A percentile compares a stretch with the other conserved stretches of the same genome.
These are phyloP conservation scores for Suillus brevipes DNA, from an alignment of 768 basidiomycete species.

Conservation along the genomic window DNA sequence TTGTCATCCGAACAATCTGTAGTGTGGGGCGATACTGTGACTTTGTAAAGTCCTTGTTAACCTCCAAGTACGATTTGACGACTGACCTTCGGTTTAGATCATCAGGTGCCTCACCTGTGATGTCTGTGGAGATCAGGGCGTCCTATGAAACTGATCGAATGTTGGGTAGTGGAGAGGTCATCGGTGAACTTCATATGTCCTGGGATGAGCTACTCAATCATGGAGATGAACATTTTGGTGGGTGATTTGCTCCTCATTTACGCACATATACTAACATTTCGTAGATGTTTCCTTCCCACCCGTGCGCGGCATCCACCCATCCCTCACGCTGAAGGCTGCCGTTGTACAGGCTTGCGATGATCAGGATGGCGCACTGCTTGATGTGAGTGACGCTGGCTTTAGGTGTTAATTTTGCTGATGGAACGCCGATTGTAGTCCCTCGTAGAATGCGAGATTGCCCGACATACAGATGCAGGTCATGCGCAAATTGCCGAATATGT, in stretches of 20 bases:
- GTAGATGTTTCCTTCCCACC: no score
- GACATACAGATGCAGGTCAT: no score
- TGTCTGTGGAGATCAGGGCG: not conserved
- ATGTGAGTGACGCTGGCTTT: no score
- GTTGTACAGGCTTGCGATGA: no score
- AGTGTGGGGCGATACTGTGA: not conserved
- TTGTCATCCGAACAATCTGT: not conserved
- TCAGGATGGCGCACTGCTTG: no score
- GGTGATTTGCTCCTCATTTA: not conserved
- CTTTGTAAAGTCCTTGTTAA: not conserved
- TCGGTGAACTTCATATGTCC: not conserved
- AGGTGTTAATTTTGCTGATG: no score
- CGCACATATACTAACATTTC: not conserved
- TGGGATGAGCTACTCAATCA: not conserved
- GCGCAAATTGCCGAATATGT: no score
- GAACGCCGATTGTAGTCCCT: no score
- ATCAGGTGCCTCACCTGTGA: not conserved
- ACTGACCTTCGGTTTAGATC: not conserved
- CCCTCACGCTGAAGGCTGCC: no score
- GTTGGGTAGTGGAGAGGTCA: not conserved
- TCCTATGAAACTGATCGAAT: not conserved
- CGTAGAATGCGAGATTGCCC: no score
- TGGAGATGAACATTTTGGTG: not conserved
- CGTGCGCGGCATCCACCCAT: no score
- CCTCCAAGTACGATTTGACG: accelerated